Evolutionary conservation across 768 basidiomycete genomes (phyloP), one percentile per base, ranked within the genome.

Genomic region (Suillus clintonianus): DNA sequence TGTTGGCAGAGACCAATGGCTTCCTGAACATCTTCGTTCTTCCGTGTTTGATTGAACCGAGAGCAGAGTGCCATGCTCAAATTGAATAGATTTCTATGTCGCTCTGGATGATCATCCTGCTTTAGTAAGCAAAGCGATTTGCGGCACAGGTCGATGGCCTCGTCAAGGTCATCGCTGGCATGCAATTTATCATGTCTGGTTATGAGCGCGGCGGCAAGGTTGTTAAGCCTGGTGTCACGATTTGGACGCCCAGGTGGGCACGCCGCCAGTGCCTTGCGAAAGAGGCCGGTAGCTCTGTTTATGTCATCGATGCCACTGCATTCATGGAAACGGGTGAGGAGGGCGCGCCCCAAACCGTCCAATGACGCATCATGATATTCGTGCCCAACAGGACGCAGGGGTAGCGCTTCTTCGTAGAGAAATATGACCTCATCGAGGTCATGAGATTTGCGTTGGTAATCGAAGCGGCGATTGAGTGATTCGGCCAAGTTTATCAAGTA

Each of bases 371-470:
- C 19, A 14, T 37, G 45, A 56, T 59, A 19, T 19, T 65, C 30
- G 62, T 66, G 53, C 15, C 59, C 47, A 11, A 19, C 22, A 15
- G 68, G 43, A 10, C 47, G 47, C 27, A 67, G 51, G 11, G 30
- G 42, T 5, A 69, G 19, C 1, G 61, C 51, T 11, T 61, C 45
- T 37, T 41, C 39, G 50, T 61, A 45, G 6, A 68, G 63, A 27
- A 13, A 39, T 19, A 72, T 61, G 5, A 64, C 67, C 60, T 72
- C 62, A 2, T 69, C 53, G 3, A 74, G 51, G 57, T 72, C 69
- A 15, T 63, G 42, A 7, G 4, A 17, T n/a, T 55, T 50, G 3
- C 71, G 67, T 36, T n/a, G 54, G 37, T 62, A 34, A 42, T 63
- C 14, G 37, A 65, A 70, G 11, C 71, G 50, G 24, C 4, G 19